These are phyloP conservation scores for Pythium guiyangense DNA, from an alignment of 352 stramenopile species.

Conservation along the genomic window DNA sequence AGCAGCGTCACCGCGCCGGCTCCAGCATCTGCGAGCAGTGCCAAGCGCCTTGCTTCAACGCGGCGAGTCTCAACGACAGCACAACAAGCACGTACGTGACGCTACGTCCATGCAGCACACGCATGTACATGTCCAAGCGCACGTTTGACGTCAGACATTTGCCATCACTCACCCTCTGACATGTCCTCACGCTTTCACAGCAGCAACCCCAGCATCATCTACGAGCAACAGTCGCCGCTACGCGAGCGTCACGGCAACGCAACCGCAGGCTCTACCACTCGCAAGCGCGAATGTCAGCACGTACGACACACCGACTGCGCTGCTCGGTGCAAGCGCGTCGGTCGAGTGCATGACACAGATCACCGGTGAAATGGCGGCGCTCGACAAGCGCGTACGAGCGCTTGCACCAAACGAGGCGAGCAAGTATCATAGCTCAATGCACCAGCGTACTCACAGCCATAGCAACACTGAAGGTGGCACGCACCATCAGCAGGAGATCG, in stretches of 20 bases:
- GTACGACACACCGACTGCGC: not conserved
- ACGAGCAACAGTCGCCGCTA: not conserved
- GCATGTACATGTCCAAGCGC: not conserved
- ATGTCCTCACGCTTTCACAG: not conserved
- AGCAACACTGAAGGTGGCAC: conserved; percentile 4
- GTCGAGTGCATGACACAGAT: conserved; percentile 20
- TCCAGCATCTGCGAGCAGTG: not conserved
- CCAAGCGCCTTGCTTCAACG: not conserved
- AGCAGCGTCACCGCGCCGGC: not conserved
- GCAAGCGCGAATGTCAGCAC: not conserved
- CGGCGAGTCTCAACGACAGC: not conserved
- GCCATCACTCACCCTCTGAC: not conserved
- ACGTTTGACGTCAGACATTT: not conserved
- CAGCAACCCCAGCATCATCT: not conserved
- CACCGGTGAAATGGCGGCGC: conserved; percentile 16
- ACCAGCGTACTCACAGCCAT: not conserved
- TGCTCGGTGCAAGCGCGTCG: not conserved
- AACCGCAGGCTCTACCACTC: not conserved
- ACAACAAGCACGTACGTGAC: conserved; percentile 4
- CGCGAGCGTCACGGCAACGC: not conserved
- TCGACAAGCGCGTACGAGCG: conserved; percentile 21
- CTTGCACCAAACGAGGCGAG: not conserved
- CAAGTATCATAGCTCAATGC: not conserved
- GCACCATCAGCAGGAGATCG: conserved; percentile 33
- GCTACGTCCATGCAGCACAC: not conserved